phyloP scores from a whole-genome alignment of 352 stramenopile genomes.

The Aphanomyces astaci region DNA sequence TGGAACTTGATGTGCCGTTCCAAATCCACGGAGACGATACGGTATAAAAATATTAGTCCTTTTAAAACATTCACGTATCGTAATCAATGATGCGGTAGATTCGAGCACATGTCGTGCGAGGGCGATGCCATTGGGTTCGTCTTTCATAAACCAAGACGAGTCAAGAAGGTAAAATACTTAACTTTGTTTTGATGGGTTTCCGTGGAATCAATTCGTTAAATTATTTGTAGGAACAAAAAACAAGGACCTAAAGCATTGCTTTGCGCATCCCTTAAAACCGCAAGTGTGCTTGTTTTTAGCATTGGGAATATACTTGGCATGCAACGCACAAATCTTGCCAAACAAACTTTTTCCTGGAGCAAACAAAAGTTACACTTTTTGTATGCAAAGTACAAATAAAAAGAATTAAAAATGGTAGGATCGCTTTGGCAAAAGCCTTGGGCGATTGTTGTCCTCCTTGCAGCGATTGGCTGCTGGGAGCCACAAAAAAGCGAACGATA shows the following conservation, averaged over 20 bases:
- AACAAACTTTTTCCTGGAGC: not conserved
- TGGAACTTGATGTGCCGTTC: conserved; percentile 19
- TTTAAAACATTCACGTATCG: not conserved
- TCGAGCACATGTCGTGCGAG: conserved; percentile 25
- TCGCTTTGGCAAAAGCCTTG: too few species aligned
- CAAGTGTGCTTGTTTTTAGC: conserved; percentile 30
- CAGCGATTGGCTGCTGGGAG: conserved; percentile 1
- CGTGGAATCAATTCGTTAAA: not conserved
- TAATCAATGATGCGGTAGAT: not conserved
- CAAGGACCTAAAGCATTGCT: conserved; percentile 30
- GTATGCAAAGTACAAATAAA: not conserved
- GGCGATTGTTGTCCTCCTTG: conserved; percentile 8
- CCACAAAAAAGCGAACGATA: not conserved
- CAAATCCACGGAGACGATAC: not conserved
- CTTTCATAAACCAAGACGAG: conserved; percentile 36
- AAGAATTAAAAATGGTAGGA: not conserved
- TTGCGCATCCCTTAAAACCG: conserved; percentile 28
- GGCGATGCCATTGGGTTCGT: conserved; percentile 31
- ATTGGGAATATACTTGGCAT: conserved; percentile 26
- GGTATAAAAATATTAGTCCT: not conserved
- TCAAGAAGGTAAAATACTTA: conserved; percentile 25
- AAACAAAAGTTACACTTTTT: conserved; percentile 5
- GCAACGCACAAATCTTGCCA: not conserved
- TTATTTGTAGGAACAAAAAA: not conserved
- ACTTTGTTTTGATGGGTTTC: not conserved